A percentile compares a stretch with the other conserved stretches of the same genome.
Evolutionary conservation across 495 filamentous ascomycete genomes (phyloP).

Genomic region (Trichoderma reesei): DNA sequence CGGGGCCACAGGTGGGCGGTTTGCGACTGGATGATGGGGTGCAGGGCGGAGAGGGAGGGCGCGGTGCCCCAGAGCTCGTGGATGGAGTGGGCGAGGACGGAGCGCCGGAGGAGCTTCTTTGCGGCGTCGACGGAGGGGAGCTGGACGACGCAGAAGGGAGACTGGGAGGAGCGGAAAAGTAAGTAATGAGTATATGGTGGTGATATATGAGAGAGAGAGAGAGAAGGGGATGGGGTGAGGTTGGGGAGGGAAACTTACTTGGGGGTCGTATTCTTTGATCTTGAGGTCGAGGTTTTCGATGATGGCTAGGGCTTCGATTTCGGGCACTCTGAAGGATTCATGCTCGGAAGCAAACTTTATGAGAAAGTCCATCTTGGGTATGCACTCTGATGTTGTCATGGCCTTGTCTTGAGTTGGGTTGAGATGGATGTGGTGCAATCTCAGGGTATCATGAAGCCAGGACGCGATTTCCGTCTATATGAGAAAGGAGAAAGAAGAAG

Average conservation of each 20-base stretch:
- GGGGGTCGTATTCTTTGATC: slow-evolving; percentile 58
- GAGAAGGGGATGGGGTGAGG: not conserved
- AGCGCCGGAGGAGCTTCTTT: slow-evolving; percentile 54
- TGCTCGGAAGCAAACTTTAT: slow-evolving; percentile 85
- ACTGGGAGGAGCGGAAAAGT: slow-evolving; percentile 38
- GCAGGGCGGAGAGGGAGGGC: slow-evolving; percentile 54
- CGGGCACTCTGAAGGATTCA: slow-evolving; percentile 78
- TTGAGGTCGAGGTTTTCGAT: slow-evolving; percentile 58
- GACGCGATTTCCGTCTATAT: no score
- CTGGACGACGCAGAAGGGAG: slow-evolving; percentile 74
- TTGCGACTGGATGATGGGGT: slow-evolving; percentile 47
- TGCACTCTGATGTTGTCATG: not conserved
- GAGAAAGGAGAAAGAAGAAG: not conserved
- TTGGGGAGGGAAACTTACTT: slow-evolving; percentile 39
- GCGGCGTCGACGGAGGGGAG: slow-evolving; percentile 59
- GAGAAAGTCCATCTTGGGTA: slow-evolving; percentile 59
- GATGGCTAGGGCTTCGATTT: slow-evolving; percentile 73
- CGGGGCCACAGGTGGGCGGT: slow-evolving; percentile 54
- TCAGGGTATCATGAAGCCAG: not conserved
- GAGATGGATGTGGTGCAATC: not conserved
- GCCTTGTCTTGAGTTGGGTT: not conserved
- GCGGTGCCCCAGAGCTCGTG: slow-evolving; percentile 84
- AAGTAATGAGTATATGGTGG: not conserved
- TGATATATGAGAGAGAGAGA: slow-evolving; percentile 30
- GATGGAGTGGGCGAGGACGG: slow-evolving; percentile 69